Conservation (phyloP, 257 asterid genomes). For the Schizonepeta tenuifolia region DNA sequence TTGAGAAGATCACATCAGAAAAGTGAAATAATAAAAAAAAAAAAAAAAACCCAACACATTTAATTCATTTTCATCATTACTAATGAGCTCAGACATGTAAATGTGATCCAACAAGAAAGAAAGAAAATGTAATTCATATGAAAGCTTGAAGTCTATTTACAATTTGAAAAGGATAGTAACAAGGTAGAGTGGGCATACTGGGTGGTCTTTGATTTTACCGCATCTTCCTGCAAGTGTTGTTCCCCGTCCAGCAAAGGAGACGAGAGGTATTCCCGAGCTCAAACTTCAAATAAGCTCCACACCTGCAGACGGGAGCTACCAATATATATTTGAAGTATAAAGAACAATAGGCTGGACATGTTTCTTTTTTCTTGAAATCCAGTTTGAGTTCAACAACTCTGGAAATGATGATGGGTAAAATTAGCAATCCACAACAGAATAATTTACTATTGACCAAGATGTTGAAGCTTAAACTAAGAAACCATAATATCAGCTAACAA, state of each 20-base stretch:
- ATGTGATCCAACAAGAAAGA: background rate
- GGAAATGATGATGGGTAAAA: background rate
- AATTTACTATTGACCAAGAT: background rate
- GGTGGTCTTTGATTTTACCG: background rate
- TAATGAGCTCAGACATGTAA: background rate
- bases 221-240: background rate
- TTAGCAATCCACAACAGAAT: background rate
- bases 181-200: background rate
- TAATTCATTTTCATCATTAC: background rate
- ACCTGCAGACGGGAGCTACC: background rate
- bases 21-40: background rate
- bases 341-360: background rate
- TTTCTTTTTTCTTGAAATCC: background rate
- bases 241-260: background rate
- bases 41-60: background rate
- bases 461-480: too few relatives aligned
- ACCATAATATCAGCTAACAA: background rate
- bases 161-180: background rate
- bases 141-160: background rate
- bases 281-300: background rate
- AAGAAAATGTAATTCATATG: background rate
- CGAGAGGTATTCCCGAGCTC: background rate
- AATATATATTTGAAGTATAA: background rate
- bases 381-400: background rate
- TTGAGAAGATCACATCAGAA: background rate